phyloP scores from a whole-genome alignment of 1,284 basidiomycete genomes.

The Ganoderma resinaceum region DNA sequence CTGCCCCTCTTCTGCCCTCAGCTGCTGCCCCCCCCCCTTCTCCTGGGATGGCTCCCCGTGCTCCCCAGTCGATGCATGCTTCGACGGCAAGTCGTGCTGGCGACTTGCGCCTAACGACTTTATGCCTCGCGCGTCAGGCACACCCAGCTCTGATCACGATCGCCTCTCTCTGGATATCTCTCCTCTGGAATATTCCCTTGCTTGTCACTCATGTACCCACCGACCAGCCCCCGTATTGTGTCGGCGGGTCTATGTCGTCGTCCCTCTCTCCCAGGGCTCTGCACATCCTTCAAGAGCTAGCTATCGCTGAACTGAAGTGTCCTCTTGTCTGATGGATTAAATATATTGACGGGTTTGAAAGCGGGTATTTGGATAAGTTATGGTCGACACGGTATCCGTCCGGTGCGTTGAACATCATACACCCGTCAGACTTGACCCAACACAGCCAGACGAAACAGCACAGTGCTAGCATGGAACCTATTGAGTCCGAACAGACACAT shows the following conservation, averaged over 20 bases:
- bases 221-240: neutral
- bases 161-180: slow-evolving; percentile 4
- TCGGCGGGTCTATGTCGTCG: neutral
- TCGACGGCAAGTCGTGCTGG: neutral
- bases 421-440: no score
- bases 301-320: neutral
- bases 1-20: neutral
- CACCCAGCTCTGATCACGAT: slow-evolving; percentile 19
- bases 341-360: neutral
- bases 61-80: neutral
- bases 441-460: neutral
- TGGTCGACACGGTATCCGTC: neutral
- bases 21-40: neutral
- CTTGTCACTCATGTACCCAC: slow-evolving; percentile 2
- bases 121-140: slow-evolving; percentile 25
- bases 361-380: neutral
- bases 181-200: neutral
- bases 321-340: neutral
- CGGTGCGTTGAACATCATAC: neutral
- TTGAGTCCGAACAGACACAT: slow-evolving; percentile 3
- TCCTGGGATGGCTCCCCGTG: no score
- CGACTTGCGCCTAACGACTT: neutral
- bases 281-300: neutral
- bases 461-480: neutral
- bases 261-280: neutral